Evolutionary conservation across 352 stramenopile genomes (phyloP), one percentile per base, ranked within the genome.

Genomic region (Globisporangium middletonii): DNA sequence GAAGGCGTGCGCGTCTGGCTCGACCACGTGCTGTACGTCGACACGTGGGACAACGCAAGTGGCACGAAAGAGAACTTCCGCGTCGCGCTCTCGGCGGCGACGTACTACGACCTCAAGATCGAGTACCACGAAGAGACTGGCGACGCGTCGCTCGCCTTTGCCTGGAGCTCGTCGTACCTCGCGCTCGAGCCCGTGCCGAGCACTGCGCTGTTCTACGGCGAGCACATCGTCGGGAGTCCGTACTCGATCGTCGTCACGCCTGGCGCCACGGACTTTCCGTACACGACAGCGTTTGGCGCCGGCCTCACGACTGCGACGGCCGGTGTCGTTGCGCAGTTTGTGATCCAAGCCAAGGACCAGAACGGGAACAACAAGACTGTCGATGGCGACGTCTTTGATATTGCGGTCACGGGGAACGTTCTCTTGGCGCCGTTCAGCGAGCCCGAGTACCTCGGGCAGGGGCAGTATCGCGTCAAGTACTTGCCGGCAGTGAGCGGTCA

Each of bases 41-140:
- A 99, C 65, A 90, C 89, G 9, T 98, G 94, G 92, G 76, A 86
- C 15, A 59, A 47, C 12, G 35, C 52, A 13, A 59, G 48, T 4
- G 77, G 79, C 42, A 92, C 79, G 4, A 67, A 63, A 12, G 73
- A 75, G 26, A 92, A 89, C 53, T 92, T 89, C 43, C 76, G 69
- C n/a, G 71, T 94, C 1, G 43, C 65, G 33, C 63, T 99, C 18
- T 64, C 62, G 1, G 54, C 73, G 2, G 86, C 74, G 6, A 79
- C 66, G 1, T 98, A 84, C 69, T 95, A 98, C 66, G 95, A 99
- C 64, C 38, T 99, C 16, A 89, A 89, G 42, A 70, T 99, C 49
- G 95, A 99, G 65, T 99, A 98, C 62, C 91, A 92, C 43, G 96
- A 99, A 75, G 75, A 95, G 18, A 97, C 83, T 2, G 96, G 95